Conservation (phyloP, 1,284 basidiomycete species). For the Leccinum subfulvum region DNA sequence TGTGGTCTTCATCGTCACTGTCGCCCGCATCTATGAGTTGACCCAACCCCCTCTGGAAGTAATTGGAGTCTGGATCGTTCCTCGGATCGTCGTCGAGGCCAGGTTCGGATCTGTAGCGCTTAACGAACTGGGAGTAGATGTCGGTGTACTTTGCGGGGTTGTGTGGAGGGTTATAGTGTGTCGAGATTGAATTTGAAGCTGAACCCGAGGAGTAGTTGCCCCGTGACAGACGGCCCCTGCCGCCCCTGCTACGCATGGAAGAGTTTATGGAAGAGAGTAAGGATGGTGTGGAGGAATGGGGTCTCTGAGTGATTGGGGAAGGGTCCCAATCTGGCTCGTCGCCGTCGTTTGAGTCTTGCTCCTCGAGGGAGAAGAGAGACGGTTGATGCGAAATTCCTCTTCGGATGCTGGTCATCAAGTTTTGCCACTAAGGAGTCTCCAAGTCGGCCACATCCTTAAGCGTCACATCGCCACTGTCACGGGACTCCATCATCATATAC, state of each 20-base stretch:
- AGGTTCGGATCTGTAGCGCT: constrained; percentile 62
- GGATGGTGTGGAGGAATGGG: constrained; percentile 30
- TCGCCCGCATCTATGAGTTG: constrained; percentile 71
- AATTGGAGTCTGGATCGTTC: constrained; percentile 72
- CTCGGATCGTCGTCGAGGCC: constrained; percentile 62
- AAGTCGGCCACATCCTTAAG: background rate
- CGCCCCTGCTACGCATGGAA: constrained; percentile 31
- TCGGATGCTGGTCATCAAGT: constrained; percentile 33
- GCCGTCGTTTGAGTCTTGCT: constrained; percentile 50
- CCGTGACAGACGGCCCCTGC: constrained; percentile 38
- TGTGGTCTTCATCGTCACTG: constrained; percentile 70
- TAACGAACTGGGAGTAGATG: constrained; percentile 75
- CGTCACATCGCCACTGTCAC: background rate
- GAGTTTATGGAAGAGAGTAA: constrained; percentile 30
- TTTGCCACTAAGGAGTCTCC: background rate
- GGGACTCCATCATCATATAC: background rate
- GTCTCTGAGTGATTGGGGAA: constrained; percentile 32
- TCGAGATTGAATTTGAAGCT: constrained; percentile 31
- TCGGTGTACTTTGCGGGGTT: constrained; percentile 54
- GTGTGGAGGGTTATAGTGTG: constrained; percentile 31
- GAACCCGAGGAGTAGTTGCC: constrained; percentile 32
- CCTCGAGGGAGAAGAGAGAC: constrained; percentile 64
- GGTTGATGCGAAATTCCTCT: constrained; percentile 51
- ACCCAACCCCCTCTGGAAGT: constrained; percentile 69
- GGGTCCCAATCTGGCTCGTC: constrained; percentile 47